Percentiles rank a stretch among this genome's conserved stretches.
Evolutionary conservation across 352 stramenopile genomes (phyloP).

Genomic region (Pelagophyceae sp.): DNA sequence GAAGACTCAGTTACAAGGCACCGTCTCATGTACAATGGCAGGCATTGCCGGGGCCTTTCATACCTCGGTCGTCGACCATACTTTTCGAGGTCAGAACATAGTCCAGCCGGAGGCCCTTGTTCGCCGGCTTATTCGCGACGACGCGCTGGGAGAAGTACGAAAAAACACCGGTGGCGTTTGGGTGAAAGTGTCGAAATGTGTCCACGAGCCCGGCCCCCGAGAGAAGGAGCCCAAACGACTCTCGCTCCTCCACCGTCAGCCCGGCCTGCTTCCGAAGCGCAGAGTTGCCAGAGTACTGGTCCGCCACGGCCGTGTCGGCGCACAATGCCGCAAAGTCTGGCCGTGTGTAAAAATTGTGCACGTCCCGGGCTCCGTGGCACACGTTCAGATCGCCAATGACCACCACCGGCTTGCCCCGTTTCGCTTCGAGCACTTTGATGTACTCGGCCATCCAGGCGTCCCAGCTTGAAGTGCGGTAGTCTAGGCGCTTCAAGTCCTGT

Average conservation of each 20-base stretch:
- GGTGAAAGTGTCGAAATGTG: conserved; percentile 3
- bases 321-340: not conserved
- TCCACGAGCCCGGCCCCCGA: not conserved
- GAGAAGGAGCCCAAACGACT: not conserved
- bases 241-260: conserved; percentile 10
- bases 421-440: not conserved
- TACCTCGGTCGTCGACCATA: not conserved
- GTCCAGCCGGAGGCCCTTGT: conserved; percentile 17
- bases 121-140: not conserved
- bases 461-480: not conserved
- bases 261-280: conserved; percentile 7
- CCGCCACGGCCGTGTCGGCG: not conserved
- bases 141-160: conserved; percentile 17
- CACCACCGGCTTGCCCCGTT: not conserved
- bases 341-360: conserved; percentile 13
- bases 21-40: too few relatives aligned
- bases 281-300: conserved; percentile 9
- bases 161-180: not conserved
- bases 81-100: not conserved
- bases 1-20: too few relatives aligned
- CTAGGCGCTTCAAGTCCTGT: conserved; percentile 3
- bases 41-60: too few relatives aligned
- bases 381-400: conserved; percentile 14
- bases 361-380: not conserved
- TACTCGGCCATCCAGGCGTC: not conserved